Base-by-base conservation (phyloP, 2,329 filamentous ascomycete genomes). In the Cytospora paraplurivora region DNA sequence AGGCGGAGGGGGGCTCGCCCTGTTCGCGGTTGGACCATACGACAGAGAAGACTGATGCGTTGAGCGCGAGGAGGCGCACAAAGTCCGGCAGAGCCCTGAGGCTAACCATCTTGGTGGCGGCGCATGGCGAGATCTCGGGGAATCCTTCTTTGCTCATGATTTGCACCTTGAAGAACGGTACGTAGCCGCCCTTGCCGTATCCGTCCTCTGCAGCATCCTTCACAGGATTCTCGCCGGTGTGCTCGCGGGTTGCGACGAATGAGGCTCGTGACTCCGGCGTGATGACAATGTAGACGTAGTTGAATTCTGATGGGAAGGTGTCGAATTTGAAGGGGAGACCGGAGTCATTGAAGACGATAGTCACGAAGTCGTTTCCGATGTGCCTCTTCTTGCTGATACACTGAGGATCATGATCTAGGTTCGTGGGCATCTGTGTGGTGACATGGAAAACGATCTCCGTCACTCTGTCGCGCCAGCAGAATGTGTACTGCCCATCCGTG, bases 311-410 rank as follows among this genome's bases (percentile, higher is more conserved):
- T 0, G 92, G 92, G 70, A 99, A 96, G 0, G 92, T 97, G 73
- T 97, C 87, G 73, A 97, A 96, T 60, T 85, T 84, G 78, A 97
- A 98, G 0, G 91, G 89, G 55, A 88, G 76, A n/a, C 95, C 94
- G 2, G 93, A 97, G 71, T 96, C 92, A 74, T 99, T 99, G 82
- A 96, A 99, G 63, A 99, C 89, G 69, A 99, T 96, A 73, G 97
- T 98, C 73, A 99, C 95, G 74, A 92, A 96, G 75, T 98, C 95
- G 72, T 99, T 99, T 63, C 95, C 95, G 66, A 98, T 95, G 72
- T 98, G 96, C 3, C 88, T 85, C 77, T 99, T 99, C 80, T 99
- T 99, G 74, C 87, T 84, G 66, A 89, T 88, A 72, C 89, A 92
- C 66, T 86, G 83, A 11, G 89, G 85, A 70, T 97, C 93, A 35